Conservation (phyloP, 768 basidiomycete genomes). For the Baorangia bicolor region DNA sequence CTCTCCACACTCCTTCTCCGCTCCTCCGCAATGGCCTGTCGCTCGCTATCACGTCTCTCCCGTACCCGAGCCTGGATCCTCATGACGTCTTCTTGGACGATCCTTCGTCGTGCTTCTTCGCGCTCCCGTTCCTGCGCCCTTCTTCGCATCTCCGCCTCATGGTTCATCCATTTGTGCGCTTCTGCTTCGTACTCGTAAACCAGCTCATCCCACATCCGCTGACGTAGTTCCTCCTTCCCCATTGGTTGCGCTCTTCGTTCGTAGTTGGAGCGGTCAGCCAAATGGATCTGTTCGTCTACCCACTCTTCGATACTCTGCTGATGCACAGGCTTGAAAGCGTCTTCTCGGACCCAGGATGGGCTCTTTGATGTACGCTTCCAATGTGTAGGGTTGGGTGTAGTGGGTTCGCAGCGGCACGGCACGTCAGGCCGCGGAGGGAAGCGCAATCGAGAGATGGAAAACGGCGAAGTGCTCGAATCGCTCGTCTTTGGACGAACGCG, state of each 20-base stretch:
- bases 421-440: constrained; percentile 22
- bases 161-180: constrained; percentile 52
- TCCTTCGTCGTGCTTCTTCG: constrained; percentile 40
- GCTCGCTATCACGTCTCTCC: constrained; percentile 50
- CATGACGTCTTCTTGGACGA: constrained; percentile 54
- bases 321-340: constrained; percentile 41
- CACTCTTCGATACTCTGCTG: constrained; percentile 60
- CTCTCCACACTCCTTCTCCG: constrained; percentile 36
- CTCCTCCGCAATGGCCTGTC: constrained; percentile 47
- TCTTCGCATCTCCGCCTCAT: constrained; percentile 46
- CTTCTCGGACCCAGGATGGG: constrained; percentile 48
- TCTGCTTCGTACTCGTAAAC: constrained; percentile 52
- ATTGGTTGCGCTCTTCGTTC: constrained; percentile 24
- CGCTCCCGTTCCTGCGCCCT: constrained; percentile 46
- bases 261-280: constrained; percentile 31
- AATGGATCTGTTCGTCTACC: constrained; percentile 55
- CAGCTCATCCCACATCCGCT: constrained; percentile 52
- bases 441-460: constrained; percentile 18
- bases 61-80: constrained; percentile 54
- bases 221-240: constrained; percentile 32
- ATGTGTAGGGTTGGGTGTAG: constrained; percentile 11
- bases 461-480: constrained; percentile 11
- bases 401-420: constrained; percentile 17
- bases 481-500: constrained; percentile 23
- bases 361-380: constrained; percentile 33